Evolutionary conservation across 2,329 filamentous ascomycete genomes (phyloP).

Genomic region (Claviceps cyperi): DNA sequence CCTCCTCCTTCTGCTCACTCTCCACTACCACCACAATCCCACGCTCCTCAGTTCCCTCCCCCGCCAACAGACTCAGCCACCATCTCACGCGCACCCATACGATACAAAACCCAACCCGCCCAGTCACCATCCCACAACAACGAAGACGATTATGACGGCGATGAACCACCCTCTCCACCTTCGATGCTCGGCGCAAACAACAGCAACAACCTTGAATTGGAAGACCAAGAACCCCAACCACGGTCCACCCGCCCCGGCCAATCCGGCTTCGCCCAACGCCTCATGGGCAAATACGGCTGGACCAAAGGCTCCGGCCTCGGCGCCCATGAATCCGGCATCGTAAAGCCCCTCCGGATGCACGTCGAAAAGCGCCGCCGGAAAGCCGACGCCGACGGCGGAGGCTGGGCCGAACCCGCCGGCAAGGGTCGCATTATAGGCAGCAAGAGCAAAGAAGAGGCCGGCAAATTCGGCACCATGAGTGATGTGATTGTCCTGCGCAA

Average conservation of each 20-base stretch:
- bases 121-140: conserved; percentile 16
- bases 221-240: conserved; percentile 23
- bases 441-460: conserved; percentile 33
- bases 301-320: conserved; percentile 77
- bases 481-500: conserved; percentile 69
- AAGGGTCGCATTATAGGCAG: conserved; percentile 73
- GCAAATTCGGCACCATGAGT: conserved; percentile 58
- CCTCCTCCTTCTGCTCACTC: conserved; percentile 20
- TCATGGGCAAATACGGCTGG: conserved; percentile 93
- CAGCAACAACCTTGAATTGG: conserved; percentile 11
- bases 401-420: conserved; percentile 54
- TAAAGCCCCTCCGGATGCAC: conserved; percentile 68
- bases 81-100: conserved; percentile 66
- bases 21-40: conserved; percentile 12
- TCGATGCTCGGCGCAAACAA: conserved; percentile 32
- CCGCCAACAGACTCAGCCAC: conserved; percentile 34
- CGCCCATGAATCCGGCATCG: conserved; percentile 66
- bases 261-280: conserved; percentile 68
- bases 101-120: conserved; percentile 38
- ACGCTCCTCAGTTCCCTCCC: conserved; percentile 24
- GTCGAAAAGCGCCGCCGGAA: conserved; percentile 76
- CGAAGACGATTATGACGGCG: conserved; percentile 18
- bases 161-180: conserved; percentile 26
- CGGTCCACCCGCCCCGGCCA: conserved; percentile 62
- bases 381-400: conserved; percentile 64